phyloP scores from a whole-genome alignment of 2,329 filamentous ascomycete genomes.

The Elsinoe ampelina region DNA sequence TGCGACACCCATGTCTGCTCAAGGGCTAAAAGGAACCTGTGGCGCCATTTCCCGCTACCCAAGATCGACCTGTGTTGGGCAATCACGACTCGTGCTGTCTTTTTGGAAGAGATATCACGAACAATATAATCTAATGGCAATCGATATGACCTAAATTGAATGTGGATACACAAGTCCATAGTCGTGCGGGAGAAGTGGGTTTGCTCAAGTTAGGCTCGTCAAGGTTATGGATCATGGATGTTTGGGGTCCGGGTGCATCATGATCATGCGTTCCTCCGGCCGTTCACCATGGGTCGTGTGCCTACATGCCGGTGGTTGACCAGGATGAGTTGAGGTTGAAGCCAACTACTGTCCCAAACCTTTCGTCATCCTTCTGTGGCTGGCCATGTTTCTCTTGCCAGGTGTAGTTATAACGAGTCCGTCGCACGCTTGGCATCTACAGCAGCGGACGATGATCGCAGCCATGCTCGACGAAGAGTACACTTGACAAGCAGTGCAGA shows the following conservation, averaged over 20 bases:
- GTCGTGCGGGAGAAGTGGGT: not conserved
- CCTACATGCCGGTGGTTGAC: not conserved
- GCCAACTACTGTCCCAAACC: not conserved
- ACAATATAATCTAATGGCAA: too few species aligned
- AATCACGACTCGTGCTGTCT: not conserved
- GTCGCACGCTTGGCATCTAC: too few species aligned
- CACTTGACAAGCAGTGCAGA: not conserved
- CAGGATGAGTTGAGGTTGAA: not conserved
- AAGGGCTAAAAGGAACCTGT: not conserved
- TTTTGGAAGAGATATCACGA: not conserved
- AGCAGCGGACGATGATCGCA: too few species aligned
- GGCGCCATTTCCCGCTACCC: conserved; percentile 1
- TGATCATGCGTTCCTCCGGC: conserved; percentile 3
- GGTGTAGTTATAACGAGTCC: too few species aligned
- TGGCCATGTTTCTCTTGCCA: too few species aligned
- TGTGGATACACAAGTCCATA: not conserved
- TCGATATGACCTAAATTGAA: too few species aligned
- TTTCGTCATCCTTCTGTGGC: not conserved
- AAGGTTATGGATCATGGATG: not conserved
- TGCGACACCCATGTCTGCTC: conserved; percentile 7
- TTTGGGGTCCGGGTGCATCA: not conserved
- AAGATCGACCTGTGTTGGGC: conserved; percentile 3
- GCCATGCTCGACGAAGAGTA: too few species aligned
- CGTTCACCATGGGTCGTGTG: conserved; percentile 1
- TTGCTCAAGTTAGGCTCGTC: not conserved